Base-by-base conservation (phyloP, 176 grass and related monocot species). In the Oryza officinalis region DNA sequence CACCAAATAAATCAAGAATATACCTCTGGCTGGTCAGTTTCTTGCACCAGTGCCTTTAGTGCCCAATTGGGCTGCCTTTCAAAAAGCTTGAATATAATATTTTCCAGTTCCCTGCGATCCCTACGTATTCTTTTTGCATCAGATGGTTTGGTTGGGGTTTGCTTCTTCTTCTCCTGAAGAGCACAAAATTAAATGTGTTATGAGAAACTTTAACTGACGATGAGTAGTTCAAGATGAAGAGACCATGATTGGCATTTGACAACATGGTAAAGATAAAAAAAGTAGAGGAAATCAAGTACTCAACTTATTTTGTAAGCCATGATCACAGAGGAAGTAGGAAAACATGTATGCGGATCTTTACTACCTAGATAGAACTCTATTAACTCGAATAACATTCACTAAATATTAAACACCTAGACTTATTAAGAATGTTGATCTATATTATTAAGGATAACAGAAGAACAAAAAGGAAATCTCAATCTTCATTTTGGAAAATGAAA, bases 1-100 rank as follows among this genome's bases (percentile, higher is more conserved):
- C 20, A 25, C 57, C 57, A 61, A 68, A 44, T 14, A 9, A 45
- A 20, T 25, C 33, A 20, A 75, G 70, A 17, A 86, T 76, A 81
- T 78, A 97, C 95, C 95, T 97, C 95, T 27, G 92, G 95, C 79
- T 97, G 95, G 71, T 97, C 95, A 6, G 95, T 97, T 85, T 94
- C 95, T 85, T 88, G 90, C 57, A 94, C 90, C n/a, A 97, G 81
- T 17, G 94, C 90, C 77, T 97, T 97, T 35, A 97, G 52, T 25
- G 95, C 90, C 95, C 95, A 97, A 75, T 97, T 94, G 27, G 95
- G 88, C 82, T 97, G 95, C 69, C 57, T 91, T 80, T 97, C 95
- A 64, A 97, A 94, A 71, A 97, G 92, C 81, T 94, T 97, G 84
- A 97, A 97, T 64, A 94, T 94, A 60, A 97, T 97, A 77, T 94